Base-by-base conservation (phyloP, 495 filamentous ascomycete genomes). In the Penicillium paxilli region DNA sequence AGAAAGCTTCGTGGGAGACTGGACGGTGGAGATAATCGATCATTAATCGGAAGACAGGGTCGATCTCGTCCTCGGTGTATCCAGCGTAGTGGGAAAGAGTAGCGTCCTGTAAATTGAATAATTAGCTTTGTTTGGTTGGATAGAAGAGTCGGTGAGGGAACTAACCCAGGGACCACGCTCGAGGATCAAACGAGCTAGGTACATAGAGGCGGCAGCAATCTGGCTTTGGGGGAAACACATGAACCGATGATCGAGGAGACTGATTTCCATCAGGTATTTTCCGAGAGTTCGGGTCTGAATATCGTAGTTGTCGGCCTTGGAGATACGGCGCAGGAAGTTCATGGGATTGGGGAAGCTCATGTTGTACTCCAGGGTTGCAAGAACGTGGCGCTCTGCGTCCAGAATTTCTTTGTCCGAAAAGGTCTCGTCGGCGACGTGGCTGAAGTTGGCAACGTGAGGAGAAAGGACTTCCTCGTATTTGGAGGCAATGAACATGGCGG, bases 201-300 rank as follows among this genome's bases (percentile, higher is more conserved):
- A 98, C 94, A 98, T 98, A 50, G 94, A 83, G 11, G 87, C 89
- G 38, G 94, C 95, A 62, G 91, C 88, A 52, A 97, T 78, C 47
- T 94, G 90, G 65, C 92, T 96, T 26, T 94, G 91, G 12, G 85
- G 83, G 67, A 87, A 93, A 37, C 78, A 69, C 81, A 98, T 87
- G 73, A 98, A 94, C 21, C 91, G 87, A 60, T 98, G 89, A 63
- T 98, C 94, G 11, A 98, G 78, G 53, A 96, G 80, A 68, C 91
- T 93, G 65, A 98, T 96, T 76, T 98, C 94, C 80, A 96, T 90
- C n/a, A 98, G 81, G 70, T 97, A 98, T 76, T 98, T 98, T 59
- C 90, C 94, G 25, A 98, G 81, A 21, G 94, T 98, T 57, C 94
- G 88, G 30, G 93, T 96, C 70, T 97, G 90, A 57, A 97, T 96